These are phyloP conservation scores for Skeletonema tropicum DNA, from an alignment of 108 stramenopile genomes.

Conservation along the genomic window DNA sequence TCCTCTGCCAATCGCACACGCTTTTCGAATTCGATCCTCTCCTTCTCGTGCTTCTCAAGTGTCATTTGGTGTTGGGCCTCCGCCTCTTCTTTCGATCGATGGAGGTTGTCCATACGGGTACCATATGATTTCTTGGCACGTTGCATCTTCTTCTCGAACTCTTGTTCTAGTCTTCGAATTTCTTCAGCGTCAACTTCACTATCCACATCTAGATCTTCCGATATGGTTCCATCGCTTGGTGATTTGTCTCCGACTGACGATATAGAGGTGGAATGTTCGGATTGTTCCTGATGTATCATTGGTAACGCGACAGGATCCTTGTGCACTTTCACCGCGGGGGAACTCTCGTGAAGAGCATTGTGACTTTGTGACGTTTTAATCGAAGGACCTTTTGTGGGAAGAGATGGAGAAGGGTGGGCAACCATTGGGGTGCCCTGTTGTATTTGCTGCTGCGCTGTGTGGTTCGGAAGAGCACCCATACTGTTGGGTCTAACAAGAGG, in stretches of 20 bases:
- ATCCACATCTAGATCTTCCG: conserved; percentile 43
- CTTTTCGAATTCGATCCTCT: conserved; percentile 85
- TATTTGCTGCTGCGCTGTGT: background rate
- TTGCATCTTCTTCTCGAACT: conserved; percentile 80
- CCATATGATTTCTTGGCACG: conserved; percentile 84
- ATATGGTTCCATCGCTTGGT: conserved; percentile 5
- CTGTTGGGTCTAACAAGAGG: conserved; percentile 11
- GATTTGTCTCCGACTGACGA: background rate
- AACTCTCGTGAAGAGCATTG: conserved; percentile 6
- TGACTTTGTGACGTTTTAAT: background rate
- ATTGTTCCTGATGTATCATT: conserved; percentile 17
- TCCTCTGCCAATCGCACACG: conserved; percentile 79
- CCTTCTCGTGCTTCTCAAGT: conserved; percentile 87
- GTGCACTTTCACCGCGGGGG: background rate
- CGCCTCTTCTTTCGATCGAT: conserved; percentile 72
- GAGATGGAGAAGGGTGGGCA: background rate
- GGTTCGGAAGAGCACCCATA: conserved; percentile 10
- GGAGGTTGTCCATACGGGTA: conserved; percentile 87
- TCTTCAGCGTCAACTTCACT: conserved; percentile 61
- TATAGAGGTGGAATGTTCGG: background rate
- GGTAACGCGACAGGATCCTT: background rate
- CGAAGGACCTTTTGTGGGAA: background rate
- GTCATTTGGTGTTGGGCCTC: conserved; percentile 88
- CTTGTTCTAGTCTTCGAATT: conserved; percentile 71
- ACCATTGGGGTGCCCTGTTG: background rate